Conservation (phyloP, 192 early-diverging fungal species). For the Diversispora epigaea region DNA sequence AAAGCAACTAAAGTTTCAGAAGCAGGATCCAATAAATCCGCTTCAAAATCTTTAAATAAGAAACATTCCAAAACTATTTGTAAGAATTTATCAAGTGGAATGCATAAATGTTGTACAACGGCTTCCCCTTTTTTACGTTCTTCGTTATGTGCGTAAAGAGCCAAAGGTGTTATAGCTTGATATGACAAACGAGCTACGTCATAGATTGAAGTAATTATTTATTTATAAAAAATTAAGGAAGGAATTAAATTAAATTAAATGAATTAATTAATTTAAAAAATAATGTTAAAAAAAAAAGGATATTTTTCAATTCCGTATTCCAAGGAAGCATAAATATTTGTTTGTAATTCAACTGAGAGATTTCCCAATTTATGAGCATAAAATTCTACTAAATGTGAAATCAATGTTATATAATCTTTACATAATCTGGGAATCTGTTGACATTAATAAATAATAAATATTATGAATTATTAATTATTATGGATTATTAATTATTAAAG, state of each 20-base stretch:
- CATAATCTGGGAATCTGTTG: conserved; percentile 60
- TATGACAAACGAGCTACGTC: conserved; percentile 60
- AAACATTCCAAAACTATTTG: conserved; percentile 54
- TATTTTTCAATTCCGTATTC: conserved; percentile 63
- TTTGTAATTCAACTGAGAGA: conserved; percentile 51
- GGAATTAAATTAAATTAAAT: neutral
- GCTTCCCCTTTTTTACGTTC: conserved; percentile 30
- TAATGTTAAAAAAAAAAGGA: conserved; percentile 31
- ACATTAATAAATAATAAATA: too few relatives aligned
- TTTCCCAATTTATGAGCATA: conserved; percentile 61
- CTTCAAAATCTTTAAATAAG: conserved; percentile 64
- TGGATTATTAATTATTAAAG: too few relatives aligned
- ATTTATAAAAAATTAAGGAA: neutral
- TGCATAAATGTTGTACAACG: conserved; percentile 26
- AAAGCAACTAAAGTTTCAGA: conserved; percentile 60
- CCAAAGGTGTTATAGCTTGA: conserved; percentile 63
- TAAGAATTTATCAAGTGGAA: conserved; percentile 53
- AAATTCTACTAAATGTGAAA: conserved; percentile 60
- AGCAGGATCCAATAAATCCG: conserved; percentile 59
- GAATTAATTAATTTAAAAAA: neutral
- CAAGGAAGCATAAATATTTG: conserved; percentile 59
- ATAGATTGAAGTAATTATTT: conserved; percentile 1
- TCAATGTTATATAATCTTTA: conserved; percentile 64
- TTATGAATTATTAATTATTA: too few relatives aligned
- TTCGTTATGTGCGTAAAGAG: conserved; percentile 57